Conservation (phyloP, 2,329 filamentous ascomycete genomes). For the Neonectria coccinea region DNA sequence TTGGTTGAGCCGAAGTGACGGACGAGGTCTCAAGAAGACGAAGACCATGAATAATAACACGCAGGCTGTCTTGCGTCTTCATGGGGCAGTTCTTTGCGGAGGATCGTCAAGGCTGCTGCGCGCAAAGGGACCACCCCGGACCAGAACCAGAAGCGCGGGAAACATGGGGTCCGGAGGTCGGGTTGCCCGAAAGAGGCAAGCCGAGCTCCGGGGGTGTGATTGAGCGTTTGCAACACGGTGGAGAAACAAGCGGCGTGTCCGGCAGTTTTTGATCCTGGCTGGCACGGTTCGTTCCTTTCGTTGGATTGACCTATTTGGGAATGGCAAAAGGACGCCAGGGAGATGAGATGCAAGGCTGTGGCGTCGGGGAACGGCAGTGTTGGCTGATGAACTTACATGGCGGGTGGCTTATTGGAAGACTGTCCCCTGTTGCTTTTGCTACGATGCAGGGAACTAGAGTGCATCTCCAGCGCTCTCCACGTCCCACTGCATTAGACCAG, state of each 20-base stretch:
- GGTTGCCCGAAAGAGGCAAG: slow-evolving; percentile 37
- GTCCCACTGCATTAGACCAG: background rate
- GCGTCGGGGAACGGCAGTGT: background rate
- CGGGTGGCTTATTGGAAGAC: slow-evolving; percentile 4
- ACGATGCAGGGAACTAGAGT: slow-evolving; percentile 19
- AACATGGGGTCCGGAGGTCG: slow-evolving; percentile 25
- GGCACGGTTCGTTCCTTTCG: background rate
- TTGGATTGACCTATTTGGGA: slow-evolving; percentile 1
- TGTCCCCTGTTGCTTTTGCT: slow-evolving; percentile 14
- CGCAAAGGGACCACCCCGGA: background rate
- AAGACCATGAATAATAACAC: background rate
- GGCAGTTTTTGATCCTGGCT: slow-evolving; percentile 8
- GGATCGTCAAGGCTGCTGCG: slow-evolving; percentile 13
- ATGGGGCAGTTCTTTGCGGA: slow-evolving; percentile 23
- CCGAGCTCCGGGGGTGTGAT: slow-evolving; percentile 30
- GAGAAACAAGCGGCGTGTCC: slow-evolving; percentile 8
- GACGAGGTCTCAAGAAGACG: background rate
- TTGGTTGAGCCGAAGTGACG: background rate
- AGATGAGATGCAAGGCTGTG: background rate
- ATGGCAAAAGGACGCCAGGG: background rate
- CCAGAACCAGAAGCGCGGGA: background rate
- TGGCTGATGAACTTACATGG: slow-evolving; percentile 4
- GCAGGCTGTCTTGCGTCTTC: no score
- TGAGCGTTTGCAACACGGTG: slow-evolving; percentile 9
- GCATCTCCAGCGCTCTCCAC: slow-evolving; percentile 7